Percentiles rank a stretch among this genome's conserved stretches.
Conservation (phyloP, 331 rosid species). For the Erythrophleum ivorense region DNA sequence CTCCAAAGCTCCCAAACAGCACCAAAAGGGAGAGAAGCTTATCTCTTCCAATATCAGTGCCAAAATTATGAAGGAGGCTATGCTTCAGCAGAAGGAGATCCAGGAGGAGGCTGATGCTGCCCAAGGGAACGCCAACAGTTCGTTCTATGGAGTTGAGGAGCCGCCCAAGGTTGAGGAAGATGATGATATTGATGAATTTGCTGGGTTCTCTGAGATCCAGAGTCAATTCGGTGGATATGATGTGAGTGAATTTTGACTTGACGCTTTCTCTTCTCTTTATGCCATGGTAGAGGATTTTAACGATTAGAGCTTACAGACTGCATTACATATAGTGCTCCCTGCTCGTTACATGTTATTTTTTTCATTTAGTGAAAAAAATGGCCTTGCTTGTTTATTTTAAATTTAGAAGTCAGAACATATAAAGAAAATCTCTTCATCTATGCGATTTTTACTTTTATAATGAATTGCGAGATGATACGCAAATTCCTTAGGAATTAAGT, state of each 20-base stretch:
- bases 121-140: background rate
- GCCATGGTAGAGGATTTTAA: background rate
- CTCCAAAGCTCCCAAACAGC: conserved; percentile 59
- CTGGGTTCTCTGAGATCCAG: conserved; percentile 57
- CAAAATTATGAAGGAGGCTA: conserved; percentile 70
- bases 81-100: conserved; percentile 48
- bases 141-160: conserved; percentile 44
- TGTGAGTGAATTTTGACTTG: background rate
- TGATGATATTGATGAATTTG: conserved; percentile 59
- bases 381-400: background rate
- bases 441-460: background rate
- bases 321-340: background rate
- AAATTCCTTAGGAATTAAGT: background rate
- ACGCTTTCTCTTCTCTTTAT: conserved; percentile 10
- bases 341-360: background rate
- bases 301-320: background rate
- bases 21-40: conserved; percentile 63
- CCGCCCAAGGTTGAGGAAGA: conserved; percentile 34
- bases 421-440: background rate
- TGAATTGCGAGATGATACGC: background rate
- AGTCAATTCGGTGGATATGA: conserved; percentile 10
- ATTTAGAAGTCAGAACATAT: background rate
- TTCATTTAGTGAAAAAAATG: background rate
- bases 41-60: conserved; percentile 69
- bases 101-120: conserved; percentile 32